Evolutionary conservation across 371 early-diverging fungal species (phyloP), one percentile per base, ranked within the genome.

Genomic region (Circinella umbellata): DNA sequence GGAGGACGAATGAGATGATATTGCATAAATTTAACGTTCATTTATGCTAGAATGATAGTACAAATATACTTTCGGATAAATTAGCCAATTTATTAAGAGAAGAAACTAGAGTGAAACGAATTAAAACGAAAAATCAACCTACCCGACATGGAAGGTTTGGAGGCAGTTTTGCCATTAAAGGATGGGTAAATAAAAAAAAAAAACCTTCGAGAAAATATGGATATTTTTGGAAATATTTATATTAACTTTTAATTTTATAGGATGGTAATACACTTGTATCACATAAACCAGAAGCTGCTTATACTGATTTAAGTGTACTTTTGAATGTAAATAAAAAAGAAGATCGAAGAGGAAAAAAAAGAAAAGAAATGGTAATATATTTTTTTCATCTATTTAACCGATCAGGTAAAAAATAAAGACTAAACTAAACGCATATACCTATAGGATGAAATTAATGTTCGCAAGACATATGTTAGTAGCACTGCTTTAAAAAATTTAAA

Each of bases 131-230:
- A 65, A 64, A 61, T 17, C 73, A 68, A 51, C 71, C 80, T 4
- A 68, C 80, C 0, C 65, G 91, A 36, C 91, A 90, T 66, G 80
- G 84, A 35, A 74, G 89, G 64, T 90, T 91, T 70, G 90, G 88
- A 17, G 90, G 90, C n/a, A 83, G 85, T 13, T 77, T 85, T 66
- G 64, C 82, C 4, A 63, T 91, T 7, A 70, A 84, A 63, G 64
- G 80, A 38, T 76, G 75, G 75, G 89, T 89, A 77, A 74, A n/a
- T 27, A 34, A 42, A 4, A 7, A 9, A 34, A 39, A 53, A 37
- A n/a, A 69, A 36, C 20, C 18, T 15, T 39, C 3, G 55, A 42
- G 11, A 4, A 6, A 36, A 35, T 55, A n/a, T 8, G 51, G 15
- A 51, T 4, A n/a, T n/a, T n/a, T n/a, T n/a, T n/a, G n/a, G n/a